Base-by-base conservation (phyloP, 2,329 filamentous ascomycete genomes). In the Pseudodiploospora longispora region DNA sequence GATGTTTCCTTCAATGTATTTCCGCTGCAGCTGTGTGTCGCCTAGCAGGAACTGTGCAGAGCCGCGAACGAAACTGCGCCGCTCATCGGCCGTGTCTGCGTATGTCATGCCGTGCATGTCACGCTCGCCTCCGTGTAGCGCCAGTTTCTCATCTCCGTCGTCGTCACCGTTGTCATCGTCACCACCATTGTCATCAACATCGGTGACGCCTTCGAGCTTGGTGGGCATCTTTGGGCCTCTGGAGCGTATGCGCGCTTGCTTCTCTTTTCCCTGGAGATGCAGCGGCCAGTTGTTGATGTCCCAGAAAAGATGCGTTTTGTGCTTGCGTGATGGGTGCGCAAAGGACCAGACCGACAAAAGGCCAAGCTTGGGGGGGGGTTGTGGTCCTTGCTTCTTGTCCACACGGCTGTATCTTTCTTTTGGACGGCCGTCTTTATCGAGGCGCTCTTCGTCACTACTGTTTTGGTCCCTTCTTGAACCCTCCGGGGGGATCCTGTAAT, bases 221-320 rank as follows among this genome's bases (percentile, higher is more conserved):
- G 12, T n/a, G 5, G 8, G 29, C 10, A 10, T 28, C 46, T 42
- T 19, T n/a, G 46, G 38, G 2, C 50, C 48, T 12, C 47, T 42
- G 10, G 29, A 38, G 19, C 42, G 32, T 43, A 71, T 63, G 12
- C 50, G 41, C 9, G 53, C 45, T 41, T 60, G 59, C n/a, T 49
- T 55, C 27, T 54, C 50, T 27, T 55, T 41, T 6, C 47, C 56
- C 50, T 73, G 68, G 42, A 68, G 53, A 28, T 65, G 52, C 19
- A 68, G 36, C 32, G 72, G 72, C 73, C 74, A 78, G 34, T 71
- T 65, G 52, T 69, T 61, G 37, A 76, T 55, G 49, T 59, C 56
- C 58, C 72, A 76, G 54, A 64, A 76, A 5, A 53, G 49, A 38
- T 41, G 52, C 40, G 39, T 50, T 6, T 38, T 45, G 30, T 28